Base-by-base conservation (phyloP, 1,284 basidiomycete species). In the Agaricales sp. region DNA sequence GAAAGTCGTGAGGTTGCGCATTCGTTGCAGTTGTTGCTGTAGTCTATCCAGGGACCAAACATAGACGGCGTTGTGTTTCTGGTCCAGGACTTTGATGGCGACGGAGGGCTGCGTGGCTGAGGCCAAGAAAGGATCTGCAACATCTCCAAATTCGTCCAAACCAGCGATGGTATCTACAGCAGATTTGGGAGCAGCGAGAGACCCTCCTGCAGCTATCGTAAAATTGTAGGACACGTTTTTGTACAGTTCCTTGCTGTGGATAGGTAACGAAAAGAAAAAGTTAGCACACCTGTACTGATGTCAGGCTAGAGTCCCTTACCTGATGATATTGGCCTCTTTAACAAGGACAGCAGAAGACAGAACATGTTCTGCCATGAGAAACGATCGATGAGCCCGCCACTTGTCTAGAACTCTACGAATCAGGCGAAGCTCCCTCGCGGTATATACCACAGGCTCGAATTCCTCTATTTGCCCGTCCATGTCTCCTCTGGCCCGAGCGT, bases 301-400 rank as follows among this genome's bases (percentile, higher is more conserved):
- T 52, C 16, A 56, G 50, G 46, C 21, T 45, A 23, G 19, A 23
- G 11, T 12, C 25, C 18, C 43, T 50, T 30, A 89, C 91, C 89
- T 91, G 58, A 95, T 87, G 37, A 95, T 77, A 62, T 98, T 98
- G 6, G 93, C 94, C 67, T 99, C 95, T 64, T 95, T 94, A 39
- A 99, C 71, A 48, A 87, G 65, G 0, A 93, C 85, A 3, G 95
- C 94, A 60, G 83, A 85, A 3, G 85, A 84, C 43, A 99, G 69
- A 6, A 95, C 79, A 44, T 80, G 69, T 66, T 98, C 94, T 0
- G 94, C 92, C 89, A 98, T 95, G 0, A 83, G 85, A 62, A 94
- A 93, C 4, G 85, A 77, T 24, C 86, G 75, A 64, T 92, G 80
- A 0, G 77, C 74, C 55, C 87, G 77, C 95, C 95, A 99, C 55